These are phyloP conservation scores for Crinitomyces ghanaensis DNA, from an alignment of 805 yeast species.

Conservation along the genomic window DNA sequence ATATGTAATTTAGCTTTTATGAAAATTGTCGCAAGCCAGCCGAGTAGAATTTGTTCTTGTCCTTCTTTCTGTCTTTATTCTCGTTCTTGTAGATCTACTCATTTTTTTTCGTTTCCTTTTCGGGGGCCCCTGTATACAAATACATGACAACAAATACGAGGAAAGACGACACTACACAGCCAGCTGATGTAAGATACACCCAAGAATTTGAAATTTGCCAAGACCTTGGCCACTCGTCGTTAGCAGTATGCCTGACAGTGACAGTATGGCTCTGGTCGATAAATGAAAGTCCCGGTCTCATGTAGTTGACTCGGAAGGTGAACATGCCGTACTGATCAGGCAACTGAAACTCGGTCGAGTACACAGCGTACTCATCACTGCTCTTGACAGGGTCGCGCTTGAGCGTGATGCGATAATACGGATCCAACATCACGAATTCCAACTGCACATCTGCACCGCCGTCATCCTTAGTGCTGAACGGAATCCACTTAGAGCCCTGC, in stretches of 20 bases:
- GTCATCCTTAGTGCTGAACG: conserved; percentile 37
- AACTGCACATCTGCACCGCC: conserved; percentile 76
- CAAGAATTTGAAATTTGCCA: conserved; percentile 91
- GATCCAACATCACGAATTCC: conserved; percentile 84
- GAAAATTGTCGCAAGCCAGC: too few relatives aligned
- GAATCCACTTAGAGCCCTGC: conserved; percentile 52
- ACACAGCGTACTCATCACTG: conserved; percentile 26
- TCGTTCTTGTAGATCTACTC: background rate
- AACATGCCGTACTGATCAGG: conserved; percentile 98
- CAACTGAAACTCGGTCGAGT: conserved; percentile 45
- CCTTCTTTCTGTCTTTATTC: conserved; percentile 1
- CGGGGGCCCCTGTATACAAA: conserved; percentile 27
- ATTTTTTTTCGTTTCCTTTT: conserved; percentile 2
- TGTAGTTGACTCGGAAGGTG: conserved; percentile 69
- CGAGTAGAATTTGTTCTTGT: too few relatives aligned
- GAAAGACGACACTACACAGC: conserved; percentile 66
- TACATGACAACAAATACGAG: conserved; percentile 60
- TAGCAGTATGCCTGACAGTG: conserved; percentile 87
- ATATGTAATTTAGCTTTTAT: too few relatives aligned
- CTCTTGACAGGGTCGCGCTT: background rate
- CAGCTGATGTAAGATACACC: conserved; percentile 72
- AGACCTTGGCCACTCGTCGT: conserved; percentile 86
- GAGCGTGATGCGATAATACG: conserved; percentile 76
- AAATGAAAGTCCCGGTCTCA: conserved; percentile 63
- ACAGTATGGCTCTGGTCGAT: conserved; percentile 56